Base-by-base conservation (phyloP, 139 green algal genomes). In the Volvox reticuliferus region DNA sequence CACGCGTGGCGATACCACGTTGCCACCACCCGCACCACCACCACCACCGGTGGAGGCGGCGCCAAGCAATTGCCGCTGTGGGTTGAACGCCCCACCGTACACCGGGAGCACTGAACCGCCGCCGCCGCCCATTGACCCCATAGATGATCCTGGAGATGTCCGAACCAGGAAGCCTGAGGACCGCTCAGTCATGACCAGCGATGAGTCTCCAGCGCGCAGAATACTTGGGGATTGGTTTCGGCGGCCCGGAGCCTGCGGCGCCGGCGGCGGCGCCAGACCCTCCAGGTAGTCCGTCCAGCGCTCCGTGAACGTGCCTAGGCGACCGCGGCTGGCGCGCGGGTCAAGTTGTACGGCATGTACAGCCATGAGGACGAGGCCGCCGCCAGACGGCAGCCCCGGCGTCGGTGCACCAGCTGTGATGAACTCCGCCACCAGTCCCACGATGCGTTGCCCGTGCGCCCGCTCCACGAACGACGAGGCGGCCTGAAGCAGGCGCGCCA, bases 221-320 rank as follows among this genome's bases (percentile, higher is more conserved):
- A 91, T 63, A 73, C 32, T 50, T 33, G 92, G 89, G 16, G 82
- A 61, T 50, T 93, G 78, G 87, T 85, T 89, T 26, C 67, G 35
- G 50, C 89, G 91, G 18, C 55, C 61, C 21, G 90, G 55, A 50
- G 88, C 87, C 63, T 89, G 90, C 18, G 88, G 67, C 36, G 92
- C 90, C 12, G 92, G 92, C 44, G 92, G 22, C 22, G 92, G 90
- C 22, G 87, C 92, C 28, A 92, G 75, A 16, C 92, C 92, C 61
- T 78, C 73, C 65, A 91, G 61, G 77, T 92, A 94, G 87, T 94
- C 92, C 24, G 16, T 84, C 92, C 90, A 93, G 12, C 92, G 89
- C 62, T 94, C 92, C 32, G 92, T 94, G 90, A 93, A 94, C 20
- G 92, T 94, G 33, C 90, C 92, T 33, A 94, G 78, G 2, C 92